Conservation (phyloP, 2,329 filamentous ascomycete genomes). For the Sphaceloma murrayae region DNA sequence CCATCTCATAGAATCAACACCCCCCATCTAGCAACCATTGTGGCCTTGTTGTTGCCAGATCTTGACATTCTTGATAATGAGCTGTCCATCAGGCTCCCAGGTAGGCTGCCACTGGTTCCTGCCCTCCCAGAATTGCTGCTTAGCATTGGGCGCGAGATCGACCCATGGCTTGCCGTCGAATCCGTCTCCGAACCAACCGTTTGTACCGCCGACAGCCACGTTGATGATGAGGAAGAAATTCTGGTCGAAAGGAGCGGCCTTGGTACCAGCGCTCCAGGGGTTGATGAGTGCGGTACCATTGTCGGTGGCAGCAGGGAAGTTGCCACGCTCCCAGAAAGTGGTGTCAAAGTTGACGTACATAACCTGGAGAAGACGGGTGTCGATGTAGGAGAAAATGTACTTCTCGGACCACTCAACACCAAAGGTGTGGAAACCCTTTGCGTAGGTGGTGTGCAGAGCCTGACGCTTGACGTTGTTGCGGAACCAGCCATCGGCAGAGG, state of each 20-base stretch:
- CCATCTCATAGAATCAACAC: neutral
- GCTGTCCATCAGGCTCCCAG: conserved; percentile 32
- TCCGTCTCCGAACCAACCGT: conserved; percentile 71
- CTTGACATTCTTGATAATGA: conserved; percentile 33
- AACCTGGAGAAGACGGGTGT: conserved; percentile 69
- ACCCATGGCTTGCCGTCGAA: conserved; percentile 68
- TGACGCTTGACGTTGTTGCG: conserved; percentile 67
- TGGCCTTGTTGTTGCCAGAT: conserved; percentile 43
- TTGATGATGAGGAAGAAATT: conserved; percentile 36
- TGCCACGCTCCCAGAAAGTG: conserved; percentile 32
- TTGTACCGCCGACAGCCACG: conserved; percentile 32
- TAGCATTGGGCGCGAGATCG: conserved; percentile 55
- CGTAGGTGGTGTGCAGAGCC: conserved; percentile 66
- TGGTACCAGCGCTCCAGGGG: conserved; percentile 31
- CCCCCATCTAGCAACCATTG: conserved; percentile 33
- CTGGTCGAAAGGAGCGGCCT: conserved; percentile 34
- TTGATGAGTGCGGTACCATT: conserved; percentile 32
- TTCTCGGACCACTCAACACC: conserved; percentile 82
- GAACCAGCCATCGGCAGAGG: conserved; percentile 70
- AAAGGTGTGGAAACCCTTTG: conserved; percentile 61
- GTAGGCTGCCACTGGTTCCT: conserved; percentile 31
- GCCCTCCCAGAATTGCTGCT: conserved; percentile 64
- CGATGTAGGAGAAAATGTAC: conserved; percentile 79
- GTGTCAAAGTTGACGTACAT: conserved; percentile 54
- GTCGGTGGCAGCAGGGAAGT: conserved; percentile 28